Conservation (phyloP, 768 basidiomycete species). For the Podaxis sp. region DNA sequence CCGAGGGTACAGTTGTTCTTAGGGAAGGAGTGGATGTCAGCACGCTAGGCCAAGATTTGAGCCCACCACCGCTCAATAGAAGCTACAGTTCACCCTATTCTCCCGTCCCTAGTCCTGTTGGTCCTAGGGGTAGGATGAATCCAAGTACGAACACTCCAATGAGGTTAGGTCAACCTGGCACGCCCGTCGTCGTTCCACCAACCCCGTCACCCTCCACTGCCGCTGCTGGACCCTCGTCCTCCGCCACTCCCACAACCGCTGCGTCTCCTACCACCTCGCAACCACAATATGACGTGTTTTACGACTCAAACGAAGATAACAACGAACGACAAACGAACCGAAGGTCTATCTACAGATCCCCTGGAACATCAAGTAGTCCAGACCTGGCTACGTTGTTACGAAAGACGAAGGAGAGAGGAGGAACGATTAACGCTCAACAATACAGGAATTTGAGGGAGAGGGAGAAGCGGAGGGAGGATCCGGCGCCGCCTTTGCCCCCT, state of each 20-base stretch:
- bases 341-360: slow-evolving; percentile 82
- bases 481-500: slow-evolving; percentile 43
- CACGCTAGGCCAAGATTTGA: slow-evolving; percentile 55
- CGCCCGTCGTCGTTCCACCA: slow-evolving; percentile 64
- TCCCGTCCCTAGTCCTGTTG: slow-evolving; percentile 32
- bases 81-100: slow-evolving; percentile 34
- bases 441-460: slow-evolving; percentile 28
- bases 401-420: slow-evolving; percentile 76
- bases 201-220: slow-evolving; percentile 52
- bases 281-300: slow-evolving; percentile 6
- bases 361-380: slow-evolving; percentile 89
- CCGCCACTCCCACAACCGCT: slow-evolving; percentile 36
- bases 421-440: slow-evolving; percentile 33
- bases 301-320: slow-evolving; percentile 5
- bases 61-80: slow-evolving; percentile 38
- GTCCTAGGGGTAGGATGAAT: slow-evolving; percentile 8
- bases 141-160: slow-evolving; percentile 8
- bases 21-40: slow-evolving; percentile 73
- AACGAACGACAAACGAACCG: slow-evolving; percentile 59
- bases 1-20: slow-evolving; percentile 66
- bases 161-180: slow-evolving; percentile 42
- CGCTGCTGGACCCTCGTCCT: slow-evolving; percentile 40
- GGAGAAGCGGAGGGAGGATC: slow-evolving; percentile 32
- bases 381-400: slow-evolving; percentile 86
- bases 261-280: slow-evolving; percentile 9